Base-by-base conservation (phyloP, 2,329 filamentous ascomycete species). In the Beauveria scarabaeidicola region DNA sequence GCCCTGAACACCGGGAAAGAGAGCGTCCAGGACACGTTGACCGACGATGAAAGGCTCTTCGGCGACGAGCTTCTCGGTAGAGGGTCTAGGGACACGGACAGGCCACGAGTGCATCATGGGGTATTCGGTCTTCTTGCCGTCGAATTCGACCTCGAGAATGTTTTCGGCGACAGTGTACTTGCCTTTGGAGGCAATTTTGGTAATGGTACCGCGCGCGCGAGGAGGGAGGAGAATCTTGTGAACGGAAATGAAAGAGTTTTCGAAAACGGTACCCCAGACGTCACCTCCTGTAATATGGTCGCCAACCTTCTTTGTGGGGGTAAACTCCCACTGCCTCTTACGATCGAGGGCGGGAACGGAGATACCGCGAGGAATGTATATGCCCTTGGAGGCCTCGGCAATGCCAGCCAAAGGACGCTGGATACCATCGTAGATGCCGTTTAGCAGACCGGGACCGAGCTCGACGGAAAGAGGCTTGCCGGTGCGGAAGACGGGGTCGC, bases 71-170 rank as follows among this genome's bases (percentile, higher is more conserved):
- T 94, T 96, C 81, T 99, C 94, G 65, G 87, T 93, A 51, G 89
- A 87, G 32, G 94, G 94, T 69, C 94, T 87, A 61, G 94, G 92
- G 55, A 95, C 94, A 81, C 94, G 92, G 69, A 97, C 94, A 61
- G 94, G 94, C 94, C 94, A 99, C 66, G 87, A 86, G 78, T 99
- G 94, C 92, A 97, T 96, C 94, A 99, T 97, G 73, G 88, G 88
- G 75, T 90, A 93, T 74, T 93, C 89, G 60, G 88, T 89, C 82
- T 93, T 96, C 78, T 91, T 91, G 70, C 94, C 94, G 71, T 99
- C 90, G 73, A 99, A 99, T 74, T 99, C 94, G 64, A 97, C 83
- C 76, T 97, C 93, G 70, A 99, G 80, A 64, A 99, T 87, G 76
- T 96, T 95, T 73, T 96, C 89, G 60, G 88, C 90, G 38, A 99